Base-by-base conservation (phyloP, 2,329 filamentous ascomycete species). In the Fusarium guadeloupense region DNA sequence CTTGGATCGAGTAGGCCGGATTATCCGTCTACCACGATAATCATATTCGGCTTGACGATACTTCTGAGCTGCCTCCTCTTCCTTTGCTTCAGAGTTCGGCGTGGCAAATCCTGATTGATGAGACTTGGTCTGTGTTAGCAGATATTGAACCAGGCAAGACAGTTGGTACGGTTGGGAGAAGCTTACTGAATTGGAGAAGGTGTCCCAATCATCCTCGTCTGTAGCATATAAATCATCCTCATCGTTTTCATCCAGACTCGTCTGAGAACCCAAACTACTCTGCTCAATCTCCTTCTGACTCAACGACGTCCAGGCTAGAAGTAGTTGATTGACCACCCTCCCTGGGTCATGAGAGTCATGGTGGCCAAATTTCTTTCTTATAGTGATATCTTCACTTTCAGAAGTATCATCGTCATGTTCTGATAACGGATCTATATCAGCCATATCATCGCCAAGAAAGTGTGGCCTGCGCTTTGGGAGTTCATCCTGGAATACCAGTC, bases 301-400 rank as follows among this genome's bases (percentile, higher is more conserved):
- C 4, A 64, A 13, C 2, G 41, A 60, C 0, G 59, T 63, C 60
- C 60, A 63, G 5, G 47, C 31, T 5, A 63, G 5, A 6, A 63
- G 54, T 0, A 63, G 16, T 4, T 54, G 35, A 4, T 64, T 46
- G 1, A 63, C 60, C 4, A 55, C 34, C 20, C 19, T 49, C 7
- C 9, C n/a, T 5, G 60, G 59, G 2, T 63, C 59, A 5, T 35
- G 30, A 0, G 30, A 10, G 7, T 30, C 17, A 6, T n/a, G n/a
- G 14, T 40, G 20, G 5, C 19, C n/a, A 10, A 25, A 9, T 5
- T 25, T 25, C 9, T 25, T 9, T 9, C 9, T 25, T 6, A 25
- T 25, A 25, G 23, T 25, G 5, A 25, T 25, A 6, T 9, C 23
- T 25, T 9, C 23, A 25, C 9, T 6, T 9, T 9, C 9, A 25